phyloP scores from a whole-genome alignment of 306 rosid species.

The Vachellia collinsii region DNA sequence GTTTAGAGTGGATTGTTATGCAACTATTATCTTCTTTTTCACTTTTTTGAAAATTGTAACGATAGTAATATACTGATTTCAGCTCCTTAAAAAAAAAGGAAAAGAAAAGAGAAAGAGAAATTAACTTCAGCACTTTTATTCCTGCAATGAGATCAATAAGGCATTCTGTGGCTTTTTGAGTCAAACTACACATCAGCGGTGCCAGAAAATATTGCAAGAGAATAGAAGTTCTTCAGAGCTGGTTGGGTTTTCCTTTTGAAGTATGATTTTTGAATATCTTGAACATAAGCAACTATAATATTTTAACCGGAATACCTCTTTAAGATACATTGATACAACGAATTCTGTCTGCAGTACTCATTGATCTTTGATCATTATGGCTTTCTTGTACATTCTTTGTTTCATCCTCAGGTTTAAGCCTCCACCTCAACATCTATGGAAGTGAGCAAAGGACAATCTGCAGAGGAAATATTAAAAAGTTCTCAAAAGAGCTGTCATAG shows the following conservation, averaged over 20 bases:
- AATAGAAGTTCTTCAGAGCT: too few relatives aligned
- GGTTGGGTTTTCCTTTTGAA: too few relatives aligned
- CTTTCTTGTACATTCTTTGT: slow-evolving; percentile 23
- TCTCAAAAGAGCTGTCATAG: slow-evolving; percentile 38
- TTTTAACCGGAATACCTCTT: too few relatives aligned
- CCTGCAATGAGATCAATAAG: slow-evolving; percentile 81
- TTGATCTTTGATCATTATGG: slow-evolving; percentile 22
- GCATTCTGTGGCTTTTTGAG: slow-evolving; percentile 86
- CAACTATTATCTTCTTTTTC: neutral
- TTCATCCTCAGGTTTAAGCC: slow-evolving; percentile 45
- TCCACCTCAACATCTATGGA: slow-evolving; percentile 44
- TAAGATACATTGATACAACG: neutral
- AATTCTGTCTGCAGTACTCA: slow-evolving; percentile 12
- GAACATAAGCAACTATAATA: too few relatives aligned
- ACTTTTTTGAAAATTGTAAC: slow-evolving; percentile 15
- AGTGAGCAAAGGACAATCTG: slow-evolving; percentile 36
- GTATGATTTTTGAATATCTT: too few relatives aligned
- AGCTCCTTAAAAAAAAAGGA: neutral
- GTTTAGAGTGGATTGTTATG: neutral
- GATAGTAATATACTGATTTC: neutral
- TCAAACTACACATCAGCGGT: slow-evolving; percentile 48
- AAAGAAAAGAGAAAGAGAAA: neutral
- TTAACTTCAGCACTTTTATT: slow-evolving; percentile 41
- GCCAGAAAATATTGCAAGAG: slow-evolving; percentile 47
- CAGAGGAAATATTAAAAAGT: slow-evolving; percentile 34